A percentile compares a stretch with the other conserved stretches of the same genome.
phyloP scores from a whole-genome alignment of 2,329 filamentous ascomycete genomes.

The Ilyonectria destructans region DNA sequence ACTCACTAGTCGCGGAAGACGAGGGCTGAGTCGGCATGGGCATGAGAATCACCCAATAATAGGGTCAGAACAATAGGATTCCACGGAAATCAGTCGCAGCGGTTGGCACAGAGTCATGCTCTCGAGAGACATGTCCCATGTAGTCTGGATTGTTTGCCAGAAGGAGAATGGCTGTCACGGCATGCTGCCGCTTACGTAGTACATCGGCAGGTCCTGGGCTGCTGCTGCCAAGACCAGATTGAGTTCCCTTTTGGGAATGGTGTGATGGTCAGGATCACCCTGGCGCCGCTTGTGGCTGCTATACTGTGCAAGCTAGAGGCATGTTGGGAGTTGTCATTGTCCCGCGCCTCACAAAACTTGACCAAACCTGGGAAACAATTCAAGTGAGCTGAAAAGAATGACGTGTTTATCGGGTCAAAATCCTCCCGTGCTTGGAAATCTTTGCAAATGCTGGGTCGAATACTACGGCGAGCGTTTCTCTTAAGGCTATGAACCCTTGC shows the following conservation, averaged over 20 bases:
- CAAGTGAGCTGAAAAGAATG: neutral
- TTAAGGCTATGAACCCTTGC: neutral
- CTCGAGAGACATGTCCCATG: neutral
- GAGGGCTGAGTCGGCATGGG: constrained; percentile 13
- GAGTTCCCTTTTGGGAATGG: constrained; percentile 26
- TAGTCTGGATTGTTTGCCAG: constrained; percentile 1
- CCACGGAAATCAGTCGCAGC: neutral
- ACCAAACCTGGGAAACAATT: constrained; percentile 4
- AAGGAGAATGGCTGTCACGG: neutral
- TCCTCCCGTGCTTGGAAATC: neutral
- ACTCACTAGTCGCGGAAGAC: constrained; percentile 15
- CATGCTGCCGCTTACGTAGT: neutral
- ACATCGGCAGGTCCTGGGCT: neutral
- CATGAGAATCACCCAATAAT: neutral
- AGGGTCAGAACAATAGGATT: neutral
- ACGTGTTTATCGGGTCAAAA: neutral
- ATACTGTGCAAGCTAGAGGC: neutral
- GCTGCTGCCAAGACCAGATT: constrained; percentile 30
- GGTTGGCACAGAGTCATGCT: neutral
- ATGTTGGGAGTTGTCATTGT: constrained; percentile 9
- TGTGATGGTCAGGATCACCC: constrained; percentile 1
- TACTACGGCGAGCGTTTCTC: neutral
- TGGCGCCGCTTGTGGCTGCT: neutral
- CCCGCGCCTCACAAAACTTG: neutral
- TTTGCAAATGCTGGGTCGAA: neutral